Evolutionary conservation across 2,329 filamentous ascomycete species (phyloP), one percentile per base, ranked within the genome.

Genomic region (Neopestalotiopsis rosae): DNA sequence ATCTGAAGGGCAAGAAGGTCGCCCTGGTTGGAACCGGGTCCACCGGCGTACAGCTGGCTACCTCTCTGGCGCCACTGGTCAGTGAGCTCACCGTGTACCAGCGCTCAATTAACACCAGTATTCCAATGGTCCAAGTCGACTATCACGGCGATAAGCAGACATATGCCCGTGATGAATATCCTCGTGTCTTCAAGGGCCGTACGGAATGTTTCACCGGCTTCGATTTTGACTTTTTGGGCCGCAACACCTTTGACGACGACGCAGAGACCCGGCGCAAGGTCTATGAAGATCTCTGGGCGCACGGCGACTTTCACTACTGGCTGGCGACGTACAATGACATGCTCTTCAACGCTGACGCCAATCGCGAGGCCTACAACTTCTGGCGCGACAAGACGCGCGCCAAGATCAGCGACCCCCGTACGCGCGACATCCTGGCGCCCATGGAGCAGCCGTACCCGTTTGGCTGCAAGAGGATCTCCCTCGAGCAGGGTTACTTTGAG

Each of bases 21-120:
- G 89, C 85, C n/a, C 83, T 91, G 66, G 86, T 91, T 42, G 90
- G 90, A 12, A 91, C 88, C 0, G 90, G 90, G 1, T 86, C 89
- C 0, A 88, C 88, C 0, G 89, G 89, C 1, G 84, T 91, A 1
- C 90, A 92, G 72, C 85, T 90, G 34, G 84, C 85, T 0, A 89
- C 92, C 71, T 88, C 87, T 69, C 87, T 85, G 76, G 86, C 83
- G 1, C 85, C 85, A 3, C 75, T 82, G 7, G 87, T 83, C 0
- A 83, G 80, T 7, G 76, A 84, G 1, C 71, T 92, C 20, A 84
- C 79, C 1, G 87, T 92, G 40, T 91, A 91, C 76, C 89, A 91
- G 72, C 84, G 90, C 5, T 92, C 89, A 0, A 89, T 90, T 0
- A 92, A 91, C 69, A 81, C 89, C 4, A 88, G 87, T 0, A 73